These are phyloP conservation scores for Elsinoe perseae DNA, from an alignment of 2,329 filamentous ascomycete species.

Conservation along the genomic window DNA sequence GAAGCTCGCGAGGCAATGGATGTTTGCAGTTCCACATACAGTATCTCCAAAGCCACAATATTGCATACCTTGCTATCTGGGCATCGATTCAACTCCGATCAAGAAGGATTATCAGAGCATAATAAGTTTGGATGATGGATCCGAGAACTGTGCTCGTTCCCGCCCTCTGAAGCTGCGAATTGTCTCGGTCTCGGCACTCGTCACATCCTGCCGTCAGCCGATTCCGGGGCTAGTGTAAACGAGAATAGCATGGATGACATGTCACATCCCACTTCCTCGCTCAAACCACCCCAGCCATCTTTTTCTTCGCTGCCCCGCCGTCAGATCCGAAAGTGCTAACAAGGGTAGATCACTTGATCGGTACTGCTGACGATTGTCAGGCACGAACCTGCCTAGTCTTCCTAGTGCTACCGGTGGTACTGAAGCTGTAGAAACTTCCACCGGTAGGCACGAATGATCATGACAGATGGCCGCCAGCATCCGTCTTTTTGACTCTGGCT, in stretches of 20 bases:
- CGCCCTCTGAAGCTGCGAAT: not conserved
- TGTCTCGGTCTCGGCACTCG: not conserved
- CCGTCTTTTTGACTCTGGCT: not conserved
- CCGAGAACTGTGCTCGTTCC: not conserved
- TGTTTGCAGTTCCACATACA: too few species aligned
- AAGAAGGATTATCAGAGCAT: not conserved
- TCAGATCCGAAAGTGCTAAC: not conserved
- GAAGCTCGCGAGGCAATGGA: too few species aligned
- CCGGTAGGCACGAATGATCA: constrained; percentile 6
- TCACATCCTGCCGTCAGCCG: not conserved
- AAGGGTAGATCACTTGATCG: constrained; percentile 4
- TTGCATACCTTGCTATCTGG: too few species aligned
- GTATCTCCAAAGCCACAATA: too few species aligned
- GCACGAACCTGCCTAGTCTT: constrained; percentile 6
- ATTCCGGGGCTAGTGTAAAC: not conserved
- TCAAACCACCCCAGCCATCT: constrained; percentile 3
- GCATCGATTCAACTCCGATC: not conserved
- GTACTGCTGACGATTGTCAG: constrained; percentile 13
- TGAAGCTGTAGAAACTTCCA: constrained; percentile 5
- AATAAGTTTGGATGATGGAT: too few species aligned
- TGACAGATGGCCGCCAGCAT: constrained; percentile 8
- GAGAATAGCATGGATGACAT: constrained; percentile 9
- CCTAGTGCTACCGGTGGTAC: not conserved
- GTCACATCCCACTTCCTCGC: not conserved
- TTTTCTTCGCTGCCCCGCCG: constrained; percentile 1